Evolutionary conservation across 2,329 filamentous ascomycete species (phyloP).

Genomic region (Trichophyton simii): DNA sequence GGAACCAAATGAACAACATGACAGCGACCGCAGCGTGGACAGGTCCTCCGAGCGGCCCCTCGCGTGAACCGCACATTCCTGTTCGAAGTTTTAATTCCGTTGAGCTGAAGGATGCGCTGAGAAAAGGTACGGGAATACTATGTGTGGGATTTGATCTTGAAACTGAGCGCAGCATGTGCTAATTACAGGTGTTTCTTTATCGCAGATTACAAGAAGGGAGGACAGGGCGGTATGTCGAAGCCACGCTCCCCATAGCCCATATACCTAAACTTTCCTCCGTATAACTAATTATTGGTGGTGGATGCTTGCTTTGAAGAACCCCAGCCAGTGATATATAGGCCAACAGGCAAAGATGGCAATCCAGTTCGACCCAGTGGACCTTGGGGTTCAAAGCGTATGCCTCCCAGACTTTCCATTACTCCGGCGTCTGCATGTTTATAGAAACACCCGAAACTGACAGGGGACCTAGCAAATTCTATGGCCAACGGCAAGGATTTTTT

Average conservation of each 20-base stretch:
- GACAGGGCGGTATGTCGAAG: constrained; percentile 18
- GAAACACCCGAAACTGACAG: constrained; percentile 10
- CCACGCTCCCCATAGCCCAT: background rate
- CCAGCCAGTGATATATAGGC: constrained; percentile 26
- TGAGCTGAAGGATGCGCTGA: constrained; percentile 31
- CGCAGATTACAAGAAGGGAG: background rate
- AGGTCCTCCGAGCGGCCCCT: constrained; percentile 9
- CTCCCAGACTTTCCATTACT: background rate
- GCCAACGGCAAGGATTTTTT: constrained; percentile 39
- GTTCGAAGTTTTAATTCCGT: constrained; percentile 33
- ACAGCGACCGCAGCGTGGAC: constrained; percentile 20
- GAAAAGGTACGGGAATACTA: constrained; percentile 22
- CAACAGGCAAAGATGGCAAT: constrained; percentile 22
- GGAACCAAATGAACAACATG: constrained; percentile 14
- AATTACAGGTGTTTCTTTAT: background rate
- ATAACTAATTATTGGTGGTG: background rate
- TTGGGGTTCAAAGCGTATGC: constrained; percentile 35
- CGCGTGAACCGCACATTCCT: constrained; percentile 31
- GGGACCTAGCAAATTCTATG: constrained; percentile 33
- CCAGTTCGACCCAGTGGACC: constrained; percentile 26
- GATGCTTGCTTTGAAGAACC: constrained; percentile 1
- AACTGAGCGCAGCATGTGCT: background rate
- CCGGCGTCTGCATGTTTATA: background rate
- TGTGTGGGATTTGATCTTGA: background rate
- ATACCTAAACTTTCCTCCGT: background rate